Conservation (phyloP, 2,329 filamentous ascomycete genomes). For the Scedosporium boydii region DNA sequence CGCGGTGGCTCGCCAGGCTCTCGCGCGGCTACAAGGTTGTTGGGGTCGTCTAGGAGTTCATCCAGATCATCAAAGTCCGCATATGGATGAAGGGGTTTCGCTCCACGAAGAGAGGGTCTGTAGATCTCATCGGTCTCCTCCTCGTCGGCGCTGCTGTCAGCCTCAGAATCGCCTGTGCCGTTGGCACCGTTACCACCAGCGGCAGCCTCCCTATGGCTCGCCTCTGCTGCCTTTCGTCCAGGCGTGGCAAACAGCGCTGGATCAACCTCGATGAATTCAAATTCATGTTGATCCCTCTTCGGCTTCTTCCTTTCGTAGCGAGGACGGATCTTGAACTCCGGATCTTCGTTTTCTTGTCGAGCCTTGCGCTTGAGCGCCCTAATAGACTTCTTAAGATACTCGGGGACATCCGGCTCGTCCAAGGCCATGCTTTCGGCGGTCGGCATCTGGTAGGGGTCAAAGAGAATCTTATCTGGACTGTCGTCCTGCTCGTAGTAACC, state of each 20-base stretch:
- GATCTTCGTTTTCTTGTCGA: slow-evolving; percentile 41
- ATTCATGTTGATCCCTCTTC: slow-evolving; percentile 14
- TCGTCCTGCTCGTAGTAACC: slow-evolving; percentile 53
- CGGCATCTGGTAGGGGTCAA: slow-evolving; percentile 48
- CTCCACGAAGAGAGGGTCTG: slow-evolving; percentile 1
- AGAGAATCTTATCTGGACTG: slow-evolving; percentile 47
- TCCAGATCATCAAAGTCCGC: slow-evolving; percentile 27
- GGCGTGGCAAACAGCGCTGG: slow-evolving; percentile 8
- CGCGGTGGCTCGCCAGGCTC: background rate
- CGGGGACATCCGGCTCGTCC: slow-evolving; percentile 38
- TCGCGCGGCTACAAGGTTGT: background rate
- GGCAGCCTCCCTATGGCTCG: background rate
- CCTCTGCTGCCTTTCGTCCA: background rate
- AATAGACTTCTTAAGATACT: slow-evolving; percentile 45
- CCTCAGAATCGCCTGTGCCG: background rate
- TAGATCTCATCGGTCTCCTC: background rate
- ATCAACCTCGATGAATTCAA: slow-evolving; percentile 11
- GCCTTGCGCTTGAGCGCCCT: slow-evolving; percentile 44
- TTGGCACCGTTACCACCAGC: background rate
- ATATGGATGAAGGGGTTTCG: slow-evolving; percentile 16
- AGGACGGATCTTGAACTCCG: slow-evolving; percentile 37
- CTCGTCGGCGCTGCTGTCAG: background rate
- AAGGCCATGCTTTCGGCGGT: slow-evolving; percentile 31
- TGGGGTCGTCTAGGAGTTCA: slow-evolving; percentile 16
- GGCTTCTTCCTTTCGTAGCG: slow-evolving; percentile 12